These are phyloP conservation scores for Pichia nakasei DNA, from an alignment of 805 yeast species.

Conservation along the genomic window DNA sequence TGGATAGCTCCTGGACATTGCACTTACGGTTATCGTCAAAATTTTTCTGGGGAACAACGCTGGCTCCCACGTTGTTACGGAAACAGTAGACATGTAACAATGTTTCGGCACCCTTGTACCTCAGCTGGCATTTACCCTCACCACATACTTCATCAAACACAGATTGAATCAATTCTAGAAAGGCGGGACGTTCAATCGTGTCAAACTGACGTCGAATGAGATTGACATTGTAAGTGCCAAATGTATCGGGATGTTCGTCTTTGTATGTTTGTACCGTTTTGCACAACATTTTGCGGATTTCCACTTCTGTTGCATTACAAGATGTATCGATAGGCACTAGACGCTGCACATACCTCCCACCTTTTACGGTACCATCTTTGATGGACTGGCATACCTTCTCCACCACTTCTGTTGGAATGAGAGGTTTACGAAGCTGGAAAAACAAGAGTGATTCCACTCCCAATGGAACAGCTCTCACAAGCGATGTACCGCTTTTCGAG, in stretches of 20 bases:
- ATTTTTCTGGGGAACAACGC: constrained; percentile 52
- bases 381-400: constrained; percentile 55
- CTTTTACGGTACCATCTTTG: constrained; percentile 39
- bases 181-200: constrained; percentile 58
- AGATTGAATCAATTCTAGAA: constrained; percentile 48
- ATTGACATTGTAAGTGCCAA: constrained; percentile 64
- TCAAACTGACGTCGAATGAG: constrained; percentile 73
- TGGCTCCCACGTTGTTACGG: constrained; percentile 80
- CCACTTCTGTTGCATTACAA: constrained; percentile 62
- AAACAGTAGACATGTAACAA: constrained; percentile 80
- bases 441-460: constrained; percentile 82
- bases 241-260: background rate
- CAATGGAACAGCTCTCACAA: constrained; percentile 51
- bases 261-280: background rate
- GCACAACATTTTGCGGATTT: constrained; percentile 43
- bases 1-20: constrained; percentile 55
- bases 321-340: constrained; percentile 74
- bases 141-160: constrained; percentile 11
- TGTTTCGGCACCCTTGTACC: constrained; percentile 69
- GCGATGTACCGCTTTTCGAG: background rate
- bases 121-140: constrained; percentile 39
- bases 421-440: constrained; percentile 69
- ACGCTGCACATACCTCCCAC: constrained; percentile 67
- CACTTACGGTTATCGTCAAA: constrained; percentile 56
- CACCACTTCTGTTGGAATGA: constrained; percentile 70